Conservation (phyloP, 495 filamentous ascomycete species). For the Penicillium salamii region DNA sequence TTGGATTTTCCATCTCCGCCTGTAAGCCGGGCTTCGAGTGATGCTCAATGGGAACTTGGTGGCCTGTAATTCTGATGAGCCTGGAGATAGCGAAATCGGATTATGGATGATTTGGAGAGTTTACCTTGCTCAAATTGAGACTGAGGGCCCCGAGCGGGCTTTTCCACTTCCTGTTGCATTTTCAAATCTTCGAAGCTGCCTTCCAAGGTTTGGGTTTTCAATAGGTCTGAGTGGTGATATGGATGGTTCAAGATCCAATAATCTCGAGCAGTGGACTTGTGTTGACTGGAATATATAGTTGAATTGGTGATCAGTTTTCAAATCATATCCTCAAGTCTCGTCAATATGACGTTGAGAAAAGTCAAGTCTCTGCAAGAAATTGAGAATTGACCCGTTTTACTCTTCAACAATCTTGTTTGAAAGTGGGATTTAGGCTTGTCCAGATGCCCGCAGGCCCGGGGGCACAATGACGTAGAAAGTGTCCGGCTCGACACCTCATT, state of each 20-base stretch:
- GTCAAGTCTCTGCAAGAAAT: no score
- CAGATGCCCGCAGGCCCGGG: no score
- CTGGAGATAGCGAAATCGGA: neutral
- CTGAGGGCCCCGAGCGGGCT: constrained; percentile 8
- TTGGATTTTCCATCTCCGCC: constrained; percentile 57
- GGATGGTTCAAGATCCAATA: no score
- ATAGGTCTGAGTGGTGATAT: no score
- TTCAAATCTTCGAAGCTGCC: no score
- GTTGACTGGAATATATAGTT: neutral
- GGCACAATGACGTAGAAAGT: no score
- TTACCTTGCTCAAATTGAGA: constrained; percentile 21
- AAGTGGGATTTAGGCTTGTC: no score
- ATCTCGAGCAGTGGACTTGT: no score
- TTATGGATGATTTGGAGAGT: neutral
- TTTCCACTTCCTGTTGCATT: constrained; percentile 20
- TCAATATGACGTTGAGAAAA: neutral
- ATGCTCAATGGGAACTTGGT: constrained; percentile 65
- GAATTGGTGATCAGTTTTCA: neutral
- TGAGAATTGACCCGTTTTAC: no score
- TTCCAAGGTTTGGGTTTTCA: no score
- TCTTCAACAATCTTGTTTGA: no score
- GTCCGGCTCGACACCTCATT: no score
- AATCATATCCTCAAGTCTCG: neutral
- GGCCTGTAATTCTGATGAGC: constrained; percentile 45
- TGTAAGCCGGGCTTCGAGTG: constrained; percentile 69